phyloP scores from a whole-genome alignment of 306 rosid species.

The Luffa acutangula region DNA sequence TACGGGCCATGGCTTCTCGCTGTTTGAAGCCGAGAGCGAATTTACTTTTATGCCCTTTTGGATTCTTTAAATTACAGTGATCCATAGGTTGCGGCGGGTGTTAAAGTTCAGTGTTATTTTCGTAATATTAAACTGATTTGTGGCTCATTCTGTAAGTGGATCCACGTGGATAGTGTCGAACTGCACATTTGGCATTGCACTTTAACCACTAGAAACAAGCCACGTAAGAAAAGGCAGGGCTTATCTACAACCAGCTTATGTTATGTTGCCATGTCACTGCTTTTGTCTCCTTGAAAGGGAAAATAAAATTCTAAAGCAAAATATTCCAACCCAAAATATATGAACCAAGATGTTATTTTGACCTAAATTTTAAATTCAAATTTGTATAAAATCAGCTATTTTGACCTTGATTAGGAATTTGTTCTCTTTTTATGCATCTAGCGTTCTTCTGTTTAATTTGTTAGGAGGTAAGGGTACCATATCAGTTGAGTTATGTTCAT shows the following conservation, averaged over 20 bases:
- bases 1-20: neutral
- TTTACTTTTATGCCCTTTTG: neutral
- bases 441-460: no score
- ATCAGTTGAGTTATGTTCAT: no score
- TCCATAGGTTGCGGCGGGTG: no score
- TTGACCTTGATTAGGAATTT: no score
- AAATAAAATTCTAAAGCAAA: neutral
- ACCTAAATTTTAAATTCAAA: no score
- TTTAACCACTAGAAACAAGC: conserved; percentile 16
- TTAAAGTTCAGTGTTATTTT: neutral
- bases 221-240: neutral
- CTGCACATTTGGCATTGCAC: neutral
- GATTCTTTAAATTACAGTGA: neutral
- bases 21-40: neutral
- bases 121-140: conserved; percentile 4
- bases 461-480: no score
- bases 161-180: neutral
- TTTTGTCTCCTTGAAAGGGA: neutral
- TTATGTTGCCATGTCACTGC: conserved; percentile 9
- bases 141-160: neutral
- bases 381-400: no score
- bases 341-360: no score
- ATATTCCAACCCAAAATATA: no score
- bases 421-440: no score
- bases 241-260: conserved; percentile 15